Evolutionary conservation across 305 asterid genomes (phyloP), one percentile per base, ranked within the genome.

Genomic region (Fraxinus albicans): DNA sequence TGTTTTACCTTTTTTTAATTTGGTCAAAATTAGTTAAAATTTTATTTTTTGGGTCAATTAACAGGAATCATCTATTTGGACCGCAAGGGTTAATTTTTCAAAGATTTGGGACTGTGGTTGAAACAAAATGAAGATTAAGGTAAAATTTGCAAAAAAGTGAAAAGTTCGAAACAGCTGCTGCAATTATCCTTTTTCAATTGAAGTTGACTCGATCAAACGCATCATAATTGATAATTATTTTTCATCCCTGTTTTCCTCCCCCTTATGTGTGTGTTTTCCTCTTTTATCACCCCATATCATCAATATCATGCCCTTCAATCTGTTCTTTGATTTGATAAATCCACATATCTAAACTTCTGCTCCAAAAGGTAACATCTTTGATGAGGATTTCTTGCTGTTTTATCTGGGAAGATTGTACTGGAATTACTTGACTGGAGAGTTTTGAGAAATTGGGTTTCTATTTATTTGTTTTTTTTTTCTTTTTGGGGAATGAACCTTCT

Each of bases 261-360:
- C 6, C 1, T 12, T 76, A 25, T 35, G 29, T 35, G 36, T 65
- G 40, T 53, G 55, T 70, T 58, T n/a, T 0, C 27, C 67, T 75
- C 79, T 79, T 85, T 72, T 75, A 85, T 85, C 81, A 0, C 73
- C 83, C 58, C 85, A 55, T 55, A 34, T 8, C 67, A 47, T 77
- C 65, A 47, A 78, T 77, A 17, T 75, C 87, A 83, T 80, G 79
- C 76, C 77, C 81, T 86, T 86, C 77, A 63, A 53, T 76, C 73
- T 81, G 67, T 81, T 53, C 4, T 83, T 81, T 81, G 89, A 85
- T 87, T 86, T 89, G 83, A 82, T 83, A 83, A 93, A 90, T 91
- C 92, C 91, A 83, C 83, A 88, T 93, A 92, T 92, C 97, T 90
- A 87, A 85, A 29, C 65, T 90, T 77, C 86, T 77, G 8, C 84